These are phyloP conservation scores for Infundibulicybe gibba DNA, from an alignment of 768 basidiomycete species.

Conservation along the genomic window DNA sequence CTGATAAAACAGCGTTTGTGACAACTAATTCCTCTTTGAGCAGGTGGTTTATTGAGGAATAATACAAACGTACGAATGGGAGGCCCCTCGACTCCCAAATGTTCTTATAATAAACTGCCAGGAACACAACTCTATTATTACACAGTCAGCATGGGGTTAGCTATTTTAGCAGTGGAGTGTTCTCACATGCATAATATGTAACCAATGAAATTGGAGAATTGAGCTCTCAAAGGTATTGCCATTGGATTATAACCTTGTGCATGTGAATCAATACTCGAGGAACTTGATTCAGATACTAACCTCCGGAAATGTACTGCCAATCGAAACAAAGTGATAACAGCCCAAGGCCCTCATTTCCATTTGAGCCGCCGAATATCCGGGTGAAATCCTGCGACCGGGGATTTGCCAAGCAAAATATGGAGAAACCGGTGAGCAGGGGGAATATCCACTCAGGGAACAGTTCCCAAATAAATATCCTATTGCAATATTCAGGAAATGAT, in stretches of 20 bases:
- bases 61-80: conserved; percentile 18
- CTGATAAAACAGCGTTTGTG: conserved; percentile 44
- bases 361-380: conserved; percentile 58
- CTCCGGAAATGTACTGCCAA: conserved; percentile 56
- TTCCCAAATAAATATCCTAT: conserved; percentile 46
- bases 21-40: conserved; percentile 35
- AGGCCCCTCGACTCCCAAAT: conserved; percentile 42
- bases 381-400: conserved; percentile 43
- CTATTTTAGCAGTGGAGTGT: not conserved
- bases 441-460: conserved; percentile 55
- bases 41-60: too few relatives aligned
- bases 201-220: conserved; percentile 43
- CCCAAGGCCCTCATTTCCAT: conserved; percentile 65
- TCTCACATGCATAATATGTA: conserved; percentile 46
- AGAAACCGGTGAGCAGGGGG: conserved; percentile 56
- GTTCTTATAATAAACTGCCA: conserved; percentile 52
- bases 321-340: conserved; percentile 56
- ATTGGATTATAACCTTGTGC: conserved; percentile 37
- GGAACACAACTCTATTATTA: conserved; percentile 33
- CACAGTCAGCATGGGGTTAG: conserved; percentile 1
- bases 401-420: conserved; percentile 54
- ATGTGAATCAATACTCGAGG: too few relatives aligned
- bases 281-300: conserved; percentile 7
- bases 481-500: conserved; percentile 2
- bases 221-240: conserved; percentile 49